Base-by-base conservation (phyloP, 306 rosid species). In the Acacia crassicarpa region DNA sequence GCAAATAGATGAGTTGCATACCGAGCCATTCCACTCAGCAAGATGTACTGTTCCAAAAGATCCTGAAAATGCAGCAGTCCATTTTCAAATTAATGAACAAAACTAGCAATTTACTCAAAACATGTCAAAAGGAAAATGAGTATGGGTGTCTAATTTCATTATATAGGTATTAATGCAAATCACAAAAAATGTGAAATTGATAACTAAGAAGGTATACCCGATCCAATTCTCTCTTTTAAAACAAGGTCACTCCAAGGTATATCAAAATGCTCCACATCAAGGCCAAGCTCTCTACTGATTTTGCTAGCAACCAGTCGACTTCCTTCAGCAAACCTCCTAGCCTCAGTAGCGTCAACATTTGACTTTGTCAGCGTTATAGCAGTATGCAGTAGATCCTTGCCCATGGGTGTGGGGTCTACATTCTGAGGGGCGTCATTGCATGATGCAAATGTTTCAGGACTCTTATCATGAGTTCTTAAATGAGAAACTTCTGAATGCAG, bases 1-100 rank as follows among this genome's bases (percentile, higher is more conserved):
- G 41, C 13, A 54, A 69, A 22, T 54, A 70, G 15, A 10, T 76
- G 14, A 70, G 72, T 78, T 70, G 75, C 97, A 91, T 92, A 96
- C 99, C 78, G 99, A 96, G 84, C 95, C 98, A 90, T 90, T 83
- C 99, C 99, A 96, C 85, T 96, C 99, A 62, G 98, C 99, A n/a
- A 92, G 97, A 88, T 92, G 98, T 54, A 96, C 99, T 81, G 95
- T 96, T 83, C 98, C 99, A 82, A 96, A 96, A 69, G 98, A 94
- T 89, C 97, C 99, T 94, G 94, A 80, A 91, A 89, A 86, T 73
- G 85, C 35, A 91, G 46, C 77, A 72, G 59, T 49, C 17, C 51
- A 71, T 74, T 59, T 75, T 54, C 81, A 70, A 70, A 86, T 72
- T 70, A 75, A 77, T 46, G 44, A 67, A 48, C 62, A 17, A 32